Evolutionary conservation across 768 basidiomycete species (phyloP), one percentile per base, ranked within the genome.

Genomic region (Lactarius indigo): DNA sequence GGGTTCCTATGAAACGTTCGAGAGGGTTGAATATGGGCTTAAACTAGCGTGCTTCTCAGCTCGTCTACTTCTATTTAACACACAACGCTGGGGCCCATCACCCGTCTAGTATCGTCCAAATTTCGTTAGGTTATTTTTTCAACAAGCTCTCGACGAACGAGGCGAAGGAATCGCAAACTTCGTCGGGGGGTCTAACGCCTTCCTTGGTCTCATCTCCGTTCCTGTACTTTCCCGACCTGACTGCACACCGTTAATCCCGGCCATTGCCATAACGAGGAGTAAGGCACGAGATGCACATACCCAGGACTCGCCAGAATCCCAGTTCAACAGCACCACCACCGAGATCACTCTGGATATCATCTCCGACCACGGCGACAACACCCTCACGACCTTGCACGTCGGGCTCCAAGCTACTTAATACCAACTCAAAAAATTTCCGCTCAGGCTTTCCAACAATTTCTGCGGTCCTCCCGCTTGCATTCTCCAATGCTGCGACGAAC

Each of bases 221-320:
- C 2, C 89, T 79, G 72, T 89, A 90, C 71, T 90, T 91, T 13
- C 90, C 89, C 6, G 89, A 88, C 72, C 79, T 81, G 28, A 89
- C 89, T 86, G 61, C 42, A 65, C 41, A 42, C 70, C 59, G 57
- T 58, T 28, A 47, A 61, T 59, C 52, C 52, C 62, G 68, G 65
- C 58, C 23, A 39, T 61, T 57, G 39, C 58, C 35, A 61, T 57
- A 54, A 50, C 56, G 42, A 59, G 30, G 23, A 26, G 37, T 10
- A 47, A 64, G 57, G 23, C 10, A 61, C 61, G 39, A 35, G 42
- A 69, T 42, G 26, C 5, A 72, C 84, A 57, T 69, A 88, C 88
- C 88, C 26, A 91, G 77, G 9, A 88, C 81, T 39, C 89, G 75
- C 82, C 82, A 84, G 50, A 91, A 73, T 2, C 85, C 83, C 0